These are phyloP conservation scores for Trichosporon asahii DNA, from an alignment of 1,284 basidiomycete genomes.

Conservation along the genomic window DNA sequence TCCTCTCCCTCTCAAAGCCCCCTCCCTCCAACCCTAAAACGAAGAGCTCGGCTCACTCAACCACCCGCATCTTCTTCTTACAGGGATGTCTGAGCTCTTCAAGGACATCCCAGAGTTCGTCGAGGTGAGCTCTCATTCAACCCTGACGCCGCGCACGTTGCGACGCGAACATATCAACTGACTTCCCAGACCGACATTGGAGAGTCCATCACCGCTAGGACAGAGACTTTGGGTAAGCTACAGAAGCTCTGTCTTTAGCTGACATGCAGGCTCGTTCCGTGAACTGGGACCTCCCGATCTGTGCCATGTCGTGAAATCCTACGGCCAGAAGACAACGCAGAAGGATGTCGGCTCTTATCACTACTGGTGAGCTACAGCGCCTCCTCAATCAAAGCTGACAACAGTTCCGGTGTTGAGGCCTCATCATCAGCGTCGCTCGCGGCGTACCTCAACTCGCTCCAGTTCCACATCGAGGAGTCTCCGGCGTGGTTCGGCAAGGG, in stretches of 20 bases:
- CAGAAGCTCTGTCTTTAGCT: background rate
- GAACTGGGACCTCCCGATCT: conserved; percentile 97
- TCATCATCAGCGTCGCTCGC: conserved; percentile 95
- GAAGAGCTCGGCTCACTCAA: conserved; percentile 4
- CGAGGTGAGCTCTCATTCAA: conserved; percentile 57
- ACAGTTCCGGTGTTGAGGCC: conserved; percentile 88
- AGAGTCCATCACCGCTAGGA: conserved; percentile 82
- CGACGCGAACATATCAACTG: conserved; percentile 1
- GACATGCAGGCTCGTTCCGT: conserved; percentile 72
- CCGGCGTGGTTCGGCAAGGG: conserved; percentile 89
- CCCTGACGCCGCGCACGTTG: background rate
- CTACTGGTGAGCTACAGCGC: conserved; percentile 55
- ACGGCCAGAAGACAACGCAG: conserved; percentile 67
- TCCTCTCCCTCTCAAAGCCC: background rate
- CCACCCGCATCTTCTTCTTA: background rate
- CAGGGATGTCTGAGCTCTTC: conserved; percentile 54
- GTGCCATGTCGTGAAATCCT: conserved; percentile 91
- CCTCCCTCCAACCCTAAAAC: background rate
- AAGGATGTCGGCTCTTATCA: conserved; percentile 93
- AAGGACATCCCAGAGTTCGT: conserved; percentile 68
- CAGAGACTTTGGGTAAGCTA: conserved; percentile 82
- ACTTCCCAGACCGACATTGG: conserved; percentile 74
- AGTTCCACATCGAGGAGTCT: conserved; percentile 88
- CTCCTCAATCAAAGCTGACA: background rate
- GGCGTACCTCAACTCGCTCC: conserved; percentile 96